Evolutionary conservation across 495 filamentous ascomycete species (phyloP), one percentile per base, ranked within the genome.

Genomic region (Neurospora sublineolata): DNA sequence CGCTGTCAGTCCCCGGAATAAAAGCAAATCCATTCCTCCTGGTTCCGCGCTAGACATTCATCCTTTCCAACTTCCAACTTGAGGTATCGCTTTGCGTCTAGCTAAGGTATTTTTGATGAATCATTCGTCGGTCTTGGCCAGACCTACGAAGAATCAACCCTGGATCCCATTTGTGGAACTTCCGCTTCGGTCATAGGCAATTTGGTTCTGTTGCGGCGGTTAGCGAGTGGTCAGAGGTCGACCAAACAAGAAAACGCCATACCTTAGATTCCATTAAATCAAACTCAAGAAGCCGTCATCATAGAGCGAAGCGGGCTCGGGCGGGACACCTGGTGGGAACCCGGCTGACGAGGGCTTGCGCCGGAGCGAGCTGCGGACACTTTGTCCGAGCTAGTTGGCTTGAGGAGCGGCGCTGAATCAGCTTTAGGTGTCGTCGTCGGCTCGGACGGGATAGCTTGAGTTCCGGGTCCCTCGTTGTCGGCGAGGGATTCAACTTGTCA

Each of bases 401-500:
- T 80, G 75, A 72, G 69, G 67, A 74, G 72, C 70, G 76, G 73
- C 72, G 77, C 46, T 69, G 41, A 77, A 71, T 75, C 76, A 72
- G 78, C 78, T 74, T 77, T 75, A 69, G 71, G 77, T 75, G 77
- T 76, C 76, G 78, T 76, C 75, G 78, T 76, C 81, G 80, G 87
- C 84, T 85, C 83, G 76, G 85, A 83, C 76, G 86, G 85, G 84
- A 85, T 86, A 86, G 88, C 89, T 92, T 89, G 89, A 87, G 84
- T 84, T 75, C 67, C 70, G 83, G 86, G 85, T 87, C 89, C 94
- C 93, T 97, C 94, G 93, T 91, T 86, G 80, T 82, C 76, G 84
- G 90, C 93, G 93, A 97, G 93, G 93, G 85, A 85, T 87, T 92
- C 86, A 86, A 88, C 90, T 86, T 90, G 92, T 97, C 94, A 97